Evolutionary conservation across 1,284 basidiomycete species (phyloP).

Genomic region (Microbotryum violaceum): DNA sequence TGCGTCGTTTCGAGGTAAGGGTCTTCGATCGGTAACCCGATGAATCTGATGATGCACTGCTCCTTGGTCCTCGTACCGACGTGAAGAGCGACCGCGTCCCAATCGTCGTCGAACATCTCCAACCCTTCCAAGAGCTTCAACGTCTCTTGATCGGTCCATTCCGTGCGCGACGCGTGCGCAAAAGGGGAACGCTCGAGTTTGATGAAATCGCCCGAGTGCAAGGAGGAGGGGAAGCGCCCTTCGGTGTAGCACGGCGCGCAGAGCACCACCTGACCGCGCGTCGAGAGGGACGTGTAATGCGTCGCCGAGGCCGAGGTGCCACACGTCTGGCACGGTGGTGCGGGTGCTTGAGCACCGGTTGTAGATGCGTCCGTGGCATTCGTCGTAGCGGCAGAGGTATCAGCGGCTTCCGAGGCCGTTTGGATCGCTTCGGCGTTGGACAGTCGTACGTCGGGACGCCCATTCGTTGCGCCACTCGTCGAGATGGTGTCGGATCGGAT

Average conservation of each 20-base stretch:
- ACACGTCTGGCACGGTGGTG: slow-evolving; percentile 75
- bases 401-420: slow-evolving; percentile 13
- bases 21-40: slow-evolving; percentile 95
- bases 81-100: slow-evolving; percentile 84
- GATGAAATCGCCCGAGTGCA: slow-evolving; percentile 98
- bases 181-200: slow-evolving; percentile 58
- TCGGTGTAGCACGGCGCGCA: slow-evolving; percentile 89
- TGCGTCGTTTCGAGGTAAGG: slow-evolving; percentile 54
- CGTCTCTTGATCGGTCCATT: slow-evolving; percentile 86
- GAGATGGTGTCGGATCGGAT: slow-evolving; percentile 80
- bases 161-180: slow-evolving; percentile 47
- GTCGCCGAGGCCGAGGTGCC: slow-evolving; percentile 53
- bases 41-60: slow-evolving; percentile 91
- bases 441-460: slow-evolving; percentile 33
- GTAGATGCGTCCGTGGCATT: slow-evolving; percentile 63
- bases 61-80: slow-evolving; percentile 84
- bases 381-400: slow-evolving; percentile 3
- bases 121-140: slow-evolving; percentile 84
- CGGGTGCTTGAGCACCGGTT: slow-evolving; percentile 48
- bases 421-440: slow-evolving; percentile 10
- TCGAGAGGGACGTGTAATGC: slow-evolving; percentile 67
- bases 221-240: slow-evolving; percentile 87
- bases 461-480: slow-evolving; percentile 45
- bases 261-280: slow-evolving; percentile 54
- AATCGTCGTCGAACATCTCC: slow-evolving; percentile 98